Base-by-base conservation (phyloP, 768 basidiomycete genomes). In the Tylopilus cervinicoccineus region DNA sequence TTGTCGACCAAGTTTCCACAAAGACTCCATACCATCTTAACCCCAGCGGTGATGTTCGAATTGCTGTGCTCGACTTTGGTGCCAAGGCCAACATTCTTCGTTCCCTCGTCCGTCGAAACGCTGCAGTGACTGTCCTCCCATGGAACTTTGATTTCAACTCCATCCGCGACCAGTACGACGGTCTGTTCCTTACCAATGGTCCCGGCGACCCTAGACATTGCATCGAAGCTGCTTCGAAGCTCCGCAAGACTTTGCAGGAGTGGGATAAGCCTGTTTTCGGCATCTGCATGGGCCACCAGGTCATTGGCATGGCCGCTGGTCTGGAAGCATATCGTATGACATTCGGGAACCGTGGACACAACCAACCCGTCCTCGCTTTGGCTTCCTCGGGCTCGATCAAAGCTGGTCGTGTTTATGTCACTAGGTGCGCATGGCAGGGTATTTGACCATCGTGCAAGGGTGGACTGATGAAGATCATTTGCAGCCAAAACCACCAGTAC, bases 321-420 rank as follows among this genome's bases (percentile, higher is more conserved):
- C 69, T 97, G 45, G 94, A 96, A 57, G 92, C 94, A 17, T 97
- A 98, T 69, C 80, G 96, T 38, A 99, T 99, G 96, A 93, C 86
- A 10, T 99, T 98, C 64, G 96, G 96, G n/a, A 97, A 99, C 67
- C 86, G 96, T 56, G 96, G 96, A 16, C 96, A 99, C 69, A 99
- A 99, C 66, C 96, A 99, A 67, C 96, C 96, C 26, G 96, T 99
- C 12, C 77, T 99, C 37, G 95, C 96, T 24, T 75, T 98, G 45
- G 93, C 94, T n/a, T 87, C 84, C 23, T 78, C 88, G 10, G 94
- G 95, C 4, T 92, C 89, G 22, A 93, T 98, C 74, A 90, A 82
- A 65, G 93, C 94, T 43, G 96, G 96, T 16, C 78, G 96, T 38
- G 94, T 98, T 22, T 98, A 98, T 70, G 94, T 99, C 38, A 99